phyloP scores from a whole-genome alignment of 148 eudicot genomes.

The Vaccinium myrtillus region DNA sequence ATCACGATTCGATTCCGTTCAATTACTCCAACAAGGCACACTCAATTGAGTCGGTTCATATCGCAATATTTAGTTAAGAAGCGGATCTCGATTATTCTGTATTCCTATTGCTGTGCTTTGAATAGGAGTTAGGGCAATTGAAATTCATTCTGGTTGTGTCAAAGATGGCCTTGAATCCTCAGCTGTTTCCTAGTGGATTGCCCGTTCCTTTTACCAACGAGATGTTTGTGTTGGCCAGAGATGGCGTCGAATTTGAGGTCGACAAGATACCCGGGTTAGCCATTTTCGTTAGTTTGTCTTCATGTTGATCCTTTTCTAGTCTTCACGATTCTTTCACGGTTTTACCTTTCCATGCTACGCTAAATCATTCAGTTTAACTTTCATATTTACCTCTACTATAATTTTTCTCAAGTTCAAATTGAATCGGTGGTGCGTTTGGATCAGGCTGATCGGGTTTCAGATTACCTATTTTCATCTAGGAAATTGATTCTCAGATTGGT shows the following conservation, averaged over 20 bases:
- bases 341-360: neutral
- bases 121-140: neutral
- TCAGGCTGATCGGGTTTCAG: neutral
- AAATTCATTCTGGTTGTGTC: neutral
- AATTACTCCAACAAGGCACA: neutral
- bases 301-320: neutral
- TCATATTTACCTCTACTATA: neutral
- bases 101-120: neutral
- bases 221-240: constrained; percentile 87
- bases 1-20: too few relatives aligned
- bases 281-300: neutral
- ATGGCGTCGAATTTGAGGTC: constrained; percentile 86
- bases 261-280: constrained; percentile 87
- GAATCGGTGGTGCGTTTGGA: neutral
- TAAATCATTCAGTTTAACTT: neutral
- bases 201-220: constrained; percentile 85
- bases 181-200: constrained; percentile 74
- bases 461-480: neutral
- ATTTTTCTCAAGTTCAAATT: neutral
- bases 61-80: neutral
- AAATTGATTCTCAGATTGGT: neutral
- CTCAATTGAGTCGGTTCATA: neutral
- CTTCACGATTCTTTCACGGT: neutral
- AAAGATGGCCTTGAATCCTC: constrained; percentile 83
- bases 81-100: neutral